Conservation (phyloP, 805 yeast genomes). For the Saturnispora dispora region DNA sequence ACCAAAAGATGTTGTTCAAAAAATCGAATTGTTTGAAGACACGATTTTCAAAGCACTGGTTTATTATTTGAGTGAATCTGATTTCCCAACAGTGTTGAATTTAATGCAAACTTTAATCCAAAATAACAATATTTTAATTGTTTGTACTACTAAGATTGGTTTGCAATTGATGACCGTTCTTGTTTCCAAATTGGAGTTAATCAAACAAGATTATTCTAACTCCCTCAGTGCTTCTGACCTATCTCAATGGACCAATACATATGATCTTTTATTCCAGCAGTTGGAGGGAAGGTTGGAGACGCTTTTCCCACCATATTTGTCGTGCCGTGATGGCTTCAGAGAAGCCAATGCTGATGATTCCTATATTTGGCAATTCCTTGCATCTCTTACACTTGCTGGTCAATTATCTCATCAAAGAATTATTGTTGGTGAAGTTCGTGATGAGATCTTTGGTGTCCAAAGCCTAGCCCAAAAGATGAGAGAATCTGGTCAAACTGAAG, state of each 20-base stretch:
- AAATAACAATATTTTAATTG: slow-evolving; percentile 61
- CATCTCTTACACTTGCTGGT: slow-evolving; percentile 87
- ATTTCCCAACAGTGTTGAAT: slow-evolving; percentile 69
- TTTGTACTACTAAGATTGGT: slow-evolving; percentile 69
- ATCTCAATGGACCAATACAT: slow-evolving; percentile 68
- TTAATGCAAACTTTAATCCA: slow-evolving; percentile 61
- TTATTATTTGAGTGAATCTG: slow-evolving; percentile 72
- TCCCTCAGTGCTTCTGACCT: slow-evolving; percentile 45
- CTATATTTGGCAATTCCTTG: slow-evolving; percentile 94
- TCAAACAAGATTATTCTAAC: slow-evolving; percentile 64
- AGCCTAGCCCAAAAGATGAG: slow-evolving; percentile 51
- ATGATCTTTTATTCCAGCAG: slow-evolving; percentile 71
- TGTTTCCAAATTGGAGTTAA: slow-evolving; percentile 83
- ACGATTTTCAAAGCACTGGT: slow-evolving; percentile 80
- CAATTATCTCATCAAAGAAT: slow-evolving; percentile 84
- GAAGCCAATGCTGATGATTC: slow-evolving; percentile 48
- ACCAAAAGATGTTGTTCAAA: slow-evolving; percentile 46
- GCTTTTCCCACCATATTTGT: slow-evolving; percentile 67
- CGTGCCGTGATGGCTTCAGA: slow-evolving; percentile 23
- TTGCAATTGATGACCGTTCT: slow-evolving; percentile 82
- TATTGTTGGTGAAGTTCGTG: slow-evolving; percentile 89
- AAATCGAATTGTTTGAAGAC: slow-evolving; percentile 69
- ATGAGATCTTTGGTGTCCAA: slow-evolving; percentile 85
- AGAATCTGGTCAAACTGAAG: slow-evolving; percentile 32
- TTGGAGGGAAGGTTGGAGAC: slow-evolving; percentile 68